Percentiles rank a stretch among this genome's conserved stretches.
Evolutionary conservation across 371 early-diverging fungal genomes (phyloP).

Genomic region (Actinomortierella ambigua): DNA sequence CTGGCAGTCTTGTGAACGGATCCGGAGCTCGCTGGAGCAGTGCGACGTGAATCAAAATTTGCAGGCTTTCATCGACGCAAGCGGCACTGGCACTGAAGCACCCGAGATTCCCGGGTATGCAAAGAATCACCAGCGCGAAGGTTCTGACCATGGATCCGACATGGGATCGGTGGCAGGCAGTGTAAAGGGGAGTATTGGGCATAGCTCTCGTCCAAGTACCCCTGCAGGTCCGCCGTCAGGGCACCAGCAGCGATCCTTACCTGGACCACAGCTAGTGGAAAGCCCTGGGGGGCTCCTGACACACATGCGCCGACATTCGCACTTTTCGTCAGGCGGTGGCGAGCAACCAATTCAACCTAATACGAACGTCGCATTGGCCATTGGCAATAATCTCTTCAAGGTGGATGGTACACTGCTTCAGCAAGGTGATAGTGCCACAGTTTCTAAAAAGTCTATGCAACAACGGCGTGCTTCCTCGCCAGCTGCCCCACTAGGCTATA

Average conservation of each 20-base stretch:
- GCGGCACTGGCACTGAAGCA: conserved; percentile 72
- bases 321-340: conserved; percentile 5
- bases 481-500: conserved; percentile 8
- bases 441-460: not conserved
- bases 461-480: conserved; percentile 12
- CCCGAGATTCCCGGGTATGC: conserved; percentile 47
- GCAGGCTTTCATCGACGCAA: conserved; percentile 66
- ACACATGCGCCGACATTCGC: not conserved
- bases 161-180: not conserved
- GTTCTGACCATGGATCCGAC: not conserved
- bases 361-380: conserved; percentile 56
- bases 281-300: too few relatives aligned
- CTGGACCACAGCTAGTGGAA: too few relatives aligned
- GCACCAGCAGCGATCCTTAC: not conserved
- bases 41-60: conserved; percentile 78
- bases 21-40: conserved; percentile 70
- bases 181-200: not conserved
- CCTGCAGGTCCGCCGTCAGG: not conserved
- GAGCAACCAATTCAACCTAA: conserved; percentile 51
- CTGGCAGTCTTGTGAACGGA: conserved; percentile 72
- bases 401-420: conserved; percentile 34
- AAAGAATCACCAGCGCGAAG: conserved; percentile 3
- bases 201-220: not conserved
- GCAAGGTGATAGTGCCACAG: not conserved
- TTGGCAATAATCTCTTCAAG: conserved; percentile 61